Evolutionary conservation across 2,329 filamentous ascomycete species (phyloP), one percentile per base, ranked within the genome.

Genomic region (Nigrograna mackinnonii): DNA sequence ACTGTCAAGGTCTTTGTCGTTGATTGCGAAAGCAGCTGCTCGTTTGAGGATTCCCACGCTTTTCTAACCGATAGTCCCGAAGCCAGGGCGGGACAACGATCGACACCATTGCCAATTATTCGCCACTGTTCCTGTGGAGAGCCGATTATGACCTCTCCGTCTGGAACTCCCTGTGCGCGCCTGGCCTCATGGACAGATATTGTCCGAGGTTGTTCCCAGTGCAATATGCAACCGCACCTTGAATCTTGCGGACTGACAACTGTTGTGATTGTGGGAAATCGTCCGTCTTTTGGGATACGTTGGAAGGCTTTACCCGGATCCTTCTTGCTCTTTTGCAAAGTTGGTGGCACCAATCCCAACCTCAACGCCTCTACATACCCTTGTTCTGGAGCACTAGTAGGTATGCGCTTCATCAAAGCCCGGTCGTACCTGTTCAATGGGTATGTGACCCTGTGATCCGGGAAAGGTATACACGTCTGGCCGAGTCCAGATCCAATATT

Each of bases 71-170:
- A 72, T 4, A 87, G 57, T 0, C 89, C 89, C 1, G 91, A 62
- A 0, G 82, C 81, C 14, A 90, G 65, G 0, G 87, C 80, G 1
- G 89, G 79, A 18, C 82, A 79, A 6, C 87, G 73, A 3, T 87
- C 81, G 0, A 95, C 89, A 20, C 84, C 88, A 62, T 95, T 95
- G 0, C 89, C 89, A 0, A 91, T 74, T 16, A 89, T 80, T 41
- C 76, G 79, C 70, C 80, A 84, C 57, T 89, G 84, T 2, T 83
- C 70, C 0, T 26, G 7, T 0, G 76, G 62, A 0, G 40, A 56
- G 0, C 88, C 88, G 1, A 91, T 64, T 1, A 95, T 62, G 0
- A 91, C 77, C 43, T 92, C 89, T 5, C 83, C 50, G 41, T 92
- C 86, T 0, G 75, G 81, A 30, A 87, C 83, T 0, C 86, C 85